Conservation (phyloP, 345 rosid species). For the Murraya koenigii region DNA sequence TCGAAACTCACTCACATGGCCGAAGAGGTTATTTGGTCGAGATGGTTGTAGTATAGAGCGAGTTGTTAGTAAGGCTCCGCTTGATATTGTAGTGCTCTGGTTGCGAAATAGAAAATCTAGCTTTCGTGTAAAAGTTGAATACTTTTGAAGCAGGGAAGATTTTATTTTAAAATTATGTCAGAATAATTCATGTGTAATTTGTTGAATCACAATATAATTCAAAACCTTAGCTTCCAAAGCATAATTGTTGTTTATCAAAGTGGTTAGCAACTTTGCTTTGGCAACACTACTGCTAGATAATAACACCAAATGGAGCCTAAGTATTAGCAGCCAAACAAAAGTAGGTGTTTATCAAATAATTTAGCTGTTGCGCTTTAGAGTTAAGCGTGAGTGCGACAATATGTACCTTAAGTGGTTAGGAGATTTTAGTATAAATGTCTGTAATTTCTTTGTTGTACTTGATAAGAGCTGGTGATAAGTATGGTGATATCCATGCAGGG, state of each 20-base stretch:
- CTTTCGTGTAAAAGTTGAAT: not conserved
- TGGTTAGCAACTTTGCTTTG: too few relatives aligned
- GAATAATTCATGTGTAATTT: not conserved
- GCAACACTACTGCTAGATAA: too few relatives aligned
- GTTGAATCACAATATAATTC: not conserved
- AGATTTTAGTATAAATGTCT: too few relatives aligned
- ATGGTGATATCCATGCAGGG: constrained; percentile 33
- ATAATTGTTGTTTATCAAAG: too few relatives aligned
- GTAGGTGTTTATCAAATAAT: too few relatives aligned
- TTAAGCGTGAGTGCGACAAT: not conserved
- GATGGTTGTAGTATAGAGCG: not conserved
- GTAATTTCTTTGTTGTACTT: too few relatives aligned
- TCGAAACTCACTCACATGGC: not conserved
- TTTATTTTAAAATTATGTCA: not conserved
- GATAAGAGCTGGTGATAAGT: not conserved
- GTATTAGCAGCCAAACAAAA: not conserved
- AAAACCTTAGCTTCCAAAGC: not conserved
- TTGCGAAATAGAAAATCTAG: not conserved
- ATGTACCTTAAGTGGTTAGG: not conserved
- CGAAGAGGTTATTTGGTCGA: not conserved
- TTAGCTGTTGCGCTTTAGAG: not conserved
- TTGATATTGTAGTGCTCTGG: not conserved
- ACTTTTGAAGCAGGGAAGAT: not conserved
- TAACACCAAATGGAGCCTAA: not conserved
- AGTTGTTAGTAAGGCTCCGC: too few relatives aligned